Evolutionary conservation across 1,284 basidiomycete genomes (phyloP), one percentile per base, ranked within the genome.

Genomic region (Ganoderma lucidum): DNA sequence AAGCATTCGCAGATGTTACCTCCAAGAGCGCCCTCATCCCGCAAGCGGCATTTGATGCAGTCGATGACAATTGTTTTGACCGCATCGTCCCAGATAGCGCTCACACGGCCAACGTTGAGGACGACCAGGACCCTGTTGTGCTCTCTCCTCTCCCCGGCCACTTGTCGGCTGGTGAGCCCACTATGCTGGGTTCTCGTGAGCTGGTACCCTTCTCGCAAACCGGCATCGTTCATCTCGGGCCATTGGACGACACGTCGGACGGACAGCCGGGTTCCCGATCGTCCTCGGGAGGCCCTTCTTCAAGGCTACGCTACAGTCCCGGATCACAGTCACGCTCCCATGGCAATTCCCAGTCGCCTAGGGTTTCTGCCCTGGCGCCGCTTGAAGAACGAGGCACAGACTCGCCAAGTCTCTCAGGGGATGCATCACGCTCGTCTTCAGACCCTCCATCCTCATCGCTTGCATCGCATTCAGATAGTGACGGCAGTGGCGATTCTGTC

Each of bases 181-280:
- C 30, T 35, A 35, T 56, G 17, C 55, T 32, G 14, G 55, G 14
- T 23, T 30, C 30, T 17, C 30, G 19, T 12, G 15, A 19, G 17
- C 32, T 35, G 17, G 3, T 19, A n/a, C 30, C 55, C 74, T 81
- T 83, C 51, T 85, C 86, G 19, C 83, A 86, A 68, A 80, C 81
- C 41, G 86, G 85, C 10, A 79, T 88, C 63, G 87, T 89, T 3
- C 87, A 87, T 77, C 81, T 89, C 4, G 81, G 83, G 2, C 84
- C 87, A 19, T 12, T 76, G 58, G 62, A 75, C 17, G 75, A 75
- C 23, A 35, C 30, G 14, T 60, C 68, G 28, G 72, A 72, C 6
- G 70, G 67, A 37, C 68, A 70, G 12, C 69, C 74, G 6, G 64
- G 65, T 8, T 66, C 69, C 3, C 70, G 71, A 2, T 71, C 72